Evolutionary conservation across 2,329 filamentous ascomycete species (phyloP), one percentile per base, ranked within the genome.

Genomic region (Pseudovirgaria hyperparasitica): DNA sequence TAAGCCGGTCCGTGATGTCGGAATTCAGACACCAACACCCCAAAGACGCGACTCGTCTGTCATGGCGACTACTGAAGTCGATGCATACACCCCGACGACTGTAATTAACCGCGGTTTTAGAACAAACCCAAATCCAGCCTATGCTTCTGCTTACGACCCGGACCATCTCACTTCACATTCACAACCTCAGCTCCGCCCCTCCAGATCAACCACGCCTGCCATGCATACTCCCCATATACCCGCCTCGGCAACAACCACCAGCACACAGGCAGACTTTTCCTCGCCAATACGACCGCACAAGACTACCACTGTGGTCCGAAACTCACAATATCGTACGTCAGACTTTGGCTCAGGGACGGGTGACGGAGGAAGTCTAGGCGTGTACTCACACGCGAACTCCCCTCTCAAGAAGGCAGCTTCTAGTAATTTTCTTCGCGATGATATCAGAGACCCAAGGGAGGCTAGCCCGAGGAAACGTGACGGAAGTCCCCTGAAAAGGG

Each of bases 121-220:
- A 36, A 81, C 79, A 2, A 81, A 85, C 32, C 78, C 82, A 4
- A 94, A 94, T 47, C 76, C 79, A 1, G 82, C 80, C 47, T 90
- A 90, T 46, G 56, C 70, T 17, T 70, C 68, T 32, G 73, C 84
- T 39, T 67, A 84, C 36, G 74, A 86, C 41, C 75, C 79, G 0
- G 74, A 86, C 24, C 62, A 59, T 23, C 41, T 42, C n/a, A 28
- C 42, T 7, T 34, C 29, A 14, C n/a, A n/a, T n/a, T n/a, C n/a
- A n/a, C n/a, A n/a, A n/a, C n/a, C n/a, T n/a, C n/a, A n/a, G n/a
- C n/a, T n/a, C n/a, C 30, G 30, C 21, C 30, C 27, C 16, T 23
- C 16, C 27, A 33, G 29, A 18, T 28, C 16, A 4, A 37, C 50
- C 46, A 25, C 50, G 41, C 35, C 50, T 45, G 37, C 34, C 46